These are phyloP conservation scores for Benincasa hispida DNA, from an alignment of 306 rosid genomes.

Conservation along the genomic window DNA sequence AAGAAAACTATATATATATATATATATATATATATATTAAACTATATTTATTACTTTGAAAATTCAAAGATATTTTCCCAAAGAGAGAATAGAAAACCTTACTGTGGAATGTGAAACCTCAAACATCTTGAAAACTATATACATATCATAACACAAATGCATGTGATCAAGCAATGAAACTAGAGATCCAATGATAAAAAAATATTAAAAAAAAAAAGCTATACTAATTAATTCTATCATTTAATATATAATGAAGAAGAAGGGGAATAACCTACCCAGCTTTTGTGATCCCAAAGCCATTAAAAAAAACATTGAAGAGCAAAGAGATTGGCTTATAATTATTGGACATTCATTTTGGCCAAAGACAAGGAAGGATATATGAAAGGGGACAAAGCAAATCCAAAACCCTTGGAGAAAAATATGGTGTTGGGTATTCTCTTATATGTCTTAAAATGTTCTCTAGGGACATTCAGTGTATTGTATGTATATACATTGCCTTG, in stretches of 20 bases:
- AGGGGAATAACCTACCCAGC: neutral
- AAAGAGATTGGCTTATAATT: neutral
- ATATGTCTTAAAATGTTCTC: conserved; percentile 12
- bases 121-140: neutral
- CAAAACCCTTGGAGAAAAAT: conserved; percentile 23
- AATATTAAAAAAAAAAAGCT: too few species aligned
- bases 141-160: neutral
- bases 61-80: neutral
- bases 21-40: too few species aligned
- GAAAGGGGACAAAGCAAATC: conserved; percentile 22
- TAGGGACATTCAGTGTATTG: conserved; percentile 3
- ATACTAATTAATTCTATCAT: neutral
- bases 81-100: neutral
- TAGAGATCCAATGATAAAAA: neutral
- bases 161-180: neutral
- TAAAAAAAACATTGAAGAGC: neutral
- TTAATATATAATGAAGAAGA: neutral
- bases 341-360: neutral
- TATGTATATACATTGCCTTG: neutral
- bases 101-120: neutral
- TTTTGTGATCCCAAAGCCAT: neutral
- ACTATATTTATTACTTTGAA: neutral
- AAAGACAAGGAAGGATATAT: neutral
- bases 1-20: too few species aligned
- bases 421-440: conserved; percentile 30